Evolutionary conservation across 192 early-diverging fungal genomes (phyloP).

Genomic region (Mortierella hygrophila): DNA sequence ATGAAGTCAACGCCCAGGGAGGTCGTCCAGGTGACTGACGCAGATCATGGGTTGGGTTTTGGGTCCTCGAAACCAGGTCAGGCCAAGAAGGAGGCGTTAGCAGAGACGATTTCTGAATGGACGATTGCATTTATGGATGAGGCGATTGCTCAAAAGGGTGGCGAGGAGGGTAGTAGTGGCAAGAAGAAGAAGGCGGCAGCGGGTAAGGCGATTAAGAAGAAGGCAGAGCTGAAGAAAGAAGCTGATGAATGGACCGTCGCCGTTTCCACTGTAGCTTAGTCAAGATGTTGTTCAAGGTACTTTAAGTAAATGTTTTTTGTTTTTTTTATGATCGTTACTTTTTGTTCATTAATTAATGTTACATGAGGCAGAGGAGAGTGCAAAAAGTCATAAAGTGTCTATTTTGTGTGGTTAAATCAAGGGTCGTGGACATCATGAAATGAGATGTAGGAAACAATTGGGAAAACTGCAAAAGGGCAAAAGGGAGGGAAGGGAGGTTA

Average conservation of each 20-base stretch:
- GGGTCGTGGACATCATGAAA: background rate
- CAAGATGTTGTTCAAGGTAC: background rate
- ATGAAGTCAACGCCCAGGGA: constrained; percentile 34
- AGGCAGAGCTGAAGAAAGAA: constrained; percentile 27
- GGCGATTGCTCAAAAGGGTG: constrained; percentile 3
- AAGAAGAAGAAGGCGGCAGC: constrained; percentile 2
- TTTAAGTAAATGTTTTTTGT: background rate
- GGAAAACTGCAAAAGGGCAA: background rate
- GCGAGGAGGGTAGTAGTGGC: background rate
- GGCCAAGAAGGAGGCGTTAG: constrained; percentile 39
- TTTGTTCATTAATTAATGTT: background rate
- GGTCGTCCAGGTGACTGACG: constrained; percentile 25
- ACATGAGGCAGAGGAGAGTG: background rate
- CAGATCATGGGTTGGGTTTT: constrained; percentile 46
- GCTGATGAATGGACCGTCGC: constrained; percentile 45
- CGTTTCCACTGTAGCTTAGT: background rate
- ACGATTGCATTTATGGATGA: constrained; percentile 35
- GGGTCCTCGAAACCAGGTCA: constrained; percentile 28
- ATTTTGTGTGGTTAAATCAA: background rate
- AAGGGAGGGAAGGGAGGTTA: no score
- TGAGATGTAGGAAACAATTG: background rate
- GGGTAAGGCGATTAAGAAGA: constrained; percentile 19
- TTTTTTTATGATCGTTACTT: background rate
- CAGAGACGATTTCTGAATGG: constrained; percentile 23
- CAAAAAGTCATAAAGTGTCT: background rate